Evolutionary conservation across 768 basidiomycete genomes (phyloP), one percentile per base, ranked within the genome.

Genomic region (Exsudoporus frostii): DNA sequence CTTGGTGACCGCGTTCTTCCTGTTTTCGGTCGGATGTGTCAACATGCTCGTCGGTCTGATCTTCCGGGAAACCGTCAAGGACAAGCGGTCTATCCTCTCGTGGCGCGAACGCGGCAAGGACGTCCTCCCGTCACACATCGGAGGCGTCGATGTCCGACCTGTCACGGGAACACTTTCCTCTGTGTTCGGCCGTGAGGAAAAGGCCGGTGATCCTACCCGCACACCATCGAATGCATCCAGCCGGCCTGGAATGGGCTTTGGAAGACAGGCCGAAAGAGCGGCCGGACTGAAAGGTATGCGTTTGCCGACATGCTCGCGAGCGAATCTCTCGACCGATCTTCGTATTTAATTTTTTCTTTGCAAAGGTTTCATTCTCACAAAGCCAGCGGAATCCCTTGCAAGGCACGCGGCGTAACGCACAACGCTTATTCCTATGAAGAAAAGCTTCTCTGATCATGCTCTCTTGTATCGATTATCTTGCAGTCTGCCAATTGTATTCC

Each of bases 1-100:
- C 2, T 85, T 94, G 59, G 92, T 93, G 55, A 80, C 92, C 2
- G 89, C 87, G 27, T 92, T 90, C 78, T 81, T 93, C 73, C 76
- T 92, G 58, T 93, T 93, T 70, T 80, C 88, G 54, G 63, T 93
- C 48, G 91, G 89, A 5, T 91, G 88, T 68, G 68, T 88, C 64
- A 92, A 95, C 76, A 86, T 93, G 57, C 68, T 91, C 43, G 79
- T 87, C 61, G 89, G 90, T 30, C 81, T 92, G 66, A 77, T 90
- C 69, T 92, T 88, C 82, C 84, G 86, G 56, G 80, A 84, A 58
- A 68, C 67, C 1, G 84, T 79, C 56, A 90, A 87, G 69, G 60
- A 72, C 58, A 82, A 80, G 60, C 85, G 89, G 42, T 84, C 83
- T 19, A 74, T 92, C 64, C 79, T 78, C 22, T 74, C 80, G 22